Conservation (phyloP, 2,329 filamentous ascomycete species). For the Fusarium acutatum region DNA sequence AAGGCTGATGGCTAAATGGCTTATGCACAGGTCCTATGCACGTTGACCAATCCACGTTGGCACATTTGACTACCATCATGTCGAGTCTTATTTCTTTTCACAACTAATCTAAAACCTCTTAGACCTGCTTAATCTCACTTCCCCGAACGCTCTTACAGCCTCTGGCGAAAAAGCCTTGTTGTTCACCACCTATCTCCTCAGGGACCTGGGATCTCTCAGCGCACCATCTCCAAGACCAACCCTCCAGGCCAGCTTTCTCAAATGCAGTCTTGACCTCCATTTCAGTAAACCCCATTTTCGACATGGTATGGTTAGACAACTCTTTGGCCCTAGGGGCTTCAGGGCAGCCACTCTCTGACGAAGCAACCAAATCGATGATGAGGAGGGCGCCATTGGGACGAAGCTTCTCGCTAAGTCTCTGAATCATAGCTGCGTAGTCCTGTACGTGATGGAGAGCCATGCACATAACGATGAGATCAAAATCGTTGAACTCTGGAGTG, state of each 20-base stretch:
- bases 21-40: neutral
- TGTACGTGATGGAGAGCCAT: neutral
- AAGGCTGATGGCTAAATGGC: neutral
- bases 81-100: neutral
- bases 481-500: neutral
- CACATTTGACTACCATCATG: fast-evolving
- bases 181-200: neutral
- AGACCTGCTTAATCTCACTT: neutral
- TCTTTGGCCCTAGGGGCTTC: neutral
- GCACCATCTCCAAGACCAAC: neutral
- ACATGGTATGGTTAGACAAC: neutral
- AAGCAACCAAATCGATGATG: neutral
- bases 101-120: fast-evolving
- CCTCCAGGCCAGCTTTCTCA: neutral
- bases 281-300: neutral
- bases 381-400: neutral
- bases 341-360: neutral
- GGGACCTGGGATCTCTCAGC: neutral
- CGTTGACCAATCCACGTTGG: fast-evolving
- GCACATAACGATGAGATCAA: neutral
- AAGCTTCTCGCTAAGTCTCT: neutral
- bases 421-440: neutral
- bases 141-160: fast-evolving
- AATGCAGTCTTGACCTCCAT: neutral
- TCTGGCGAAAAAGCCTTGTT: neutral